Base-by-base conservation (phyloP, 2,329 filamentous ascomycete species). In the Hypomyces perniciosus region DNA sequence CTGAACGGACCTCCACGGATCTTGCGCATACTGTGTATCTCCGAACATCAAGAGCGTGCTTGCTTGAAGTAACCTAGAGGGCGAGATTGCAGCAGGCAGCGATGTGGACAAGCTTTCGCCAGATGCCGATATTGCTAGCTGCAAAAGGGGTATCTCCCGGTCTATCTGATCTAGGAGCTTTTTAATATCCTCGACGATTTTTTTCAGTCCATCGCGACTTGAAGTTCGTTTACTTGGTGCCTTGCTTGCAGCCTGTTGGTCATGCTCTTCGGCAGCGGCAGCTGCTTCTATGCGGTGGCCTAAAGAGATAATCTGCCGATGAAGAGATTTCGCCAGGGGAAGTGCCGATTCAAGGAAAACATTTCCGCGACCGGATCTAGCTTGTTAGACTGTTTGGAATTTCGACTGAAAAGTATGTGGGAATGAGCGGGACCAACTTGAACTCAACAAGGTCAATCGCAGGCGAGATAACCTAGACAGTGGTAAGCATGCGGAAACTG, bases 391-490 rank as follows among this genome's bases (percentile, higher is more conserved):
- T 27, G 6, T 44, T 28, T 46, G 7, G 44, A 4, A 12, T 7
- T 38, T 37, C 6, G 13, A 10, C 6, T 29, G 10, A 9, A 46
- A 33, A 28, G 10, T 26, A 47, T 43, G 31, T 40, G 7, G 28
- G 20, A 47, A 26, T 48, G 51, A 51, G 46, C 42, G 27, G 41
- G 30, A 57, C 77, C 60, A 67, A 88, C 84, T 93, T 93, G 60
- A 96, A 79, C 66, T 96, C 89, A 60, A 96, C 90, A 75, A 96
- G 84, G 65, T 96, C 90, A 62, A 95, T 92, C 8, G 90, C 88
- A 1, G 91, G 91, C 8, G 90, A 90, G 42, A 96, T 84, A 57
- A 96, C 89, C 83, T 89, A 56, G 20, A 8, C 40, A 8, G 44
- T 27, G 9, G n/a, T 27, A 7, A 38, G 13, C 8, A 30, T n/a